phyloP scores from a whole-genome alignment of 169 alveolate species.

The Pseudocohnilembus persalinus region DNA sequence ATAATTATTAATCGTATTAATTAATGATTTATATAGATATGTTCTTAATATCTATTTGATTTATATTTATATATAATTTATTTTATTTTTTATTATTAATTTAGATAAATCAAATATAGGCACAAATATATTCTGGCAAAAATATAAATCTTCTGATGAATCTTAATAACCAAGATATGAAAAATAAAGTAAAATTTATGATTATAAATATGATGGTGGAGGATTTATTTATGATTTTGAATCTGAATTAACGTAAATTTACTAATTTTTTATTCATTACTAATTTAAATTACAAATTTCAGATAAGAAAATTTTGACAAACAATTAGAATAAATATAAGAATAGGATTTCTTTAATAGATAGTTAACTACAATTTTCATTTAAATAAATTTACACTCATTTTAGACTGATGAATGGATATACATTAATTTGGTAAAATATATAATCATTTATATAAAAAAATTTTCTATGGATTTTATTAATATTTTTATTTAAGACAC shows the following conservation, averaged over 20 bases:
- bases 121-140: not conserved
- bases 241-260: not conserved
- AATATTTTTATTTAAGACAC: not conserved
- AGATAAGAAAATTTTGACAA: not conserved
- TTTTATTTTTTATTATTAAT: too few relatives aligned
- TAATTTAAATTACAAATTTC: too few relatives aligned
- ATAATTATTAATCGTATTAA: too few relatives aligned
- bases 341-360: not conserved
- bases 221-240: not conserved
- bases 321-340: too few relatives aligned
- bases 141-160: not conserved
- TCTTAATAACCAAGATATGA: not conserved
- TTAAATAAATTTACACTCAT: not conserved
- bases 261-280: not conserved
- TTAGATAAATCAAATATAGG: not conserved
- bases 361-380: too few relatives aligned
- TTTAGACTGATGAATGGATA: not conserved
- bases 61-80: too few relatives aligned
- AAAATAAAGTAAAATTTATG: not conserved
- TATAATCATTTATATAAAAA: too few relatives aligned
- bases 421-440: not conserved
- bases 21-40: too few relatives aligned
- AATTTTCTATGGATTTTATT: too few relatives aligned
- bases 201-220: not conserved
- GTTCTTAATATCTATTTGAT: too few relatives aligned